Evolutionary conservation across 1,139 yeast species (phyloP).

Genomic region (Pichia sp.): DNA sequence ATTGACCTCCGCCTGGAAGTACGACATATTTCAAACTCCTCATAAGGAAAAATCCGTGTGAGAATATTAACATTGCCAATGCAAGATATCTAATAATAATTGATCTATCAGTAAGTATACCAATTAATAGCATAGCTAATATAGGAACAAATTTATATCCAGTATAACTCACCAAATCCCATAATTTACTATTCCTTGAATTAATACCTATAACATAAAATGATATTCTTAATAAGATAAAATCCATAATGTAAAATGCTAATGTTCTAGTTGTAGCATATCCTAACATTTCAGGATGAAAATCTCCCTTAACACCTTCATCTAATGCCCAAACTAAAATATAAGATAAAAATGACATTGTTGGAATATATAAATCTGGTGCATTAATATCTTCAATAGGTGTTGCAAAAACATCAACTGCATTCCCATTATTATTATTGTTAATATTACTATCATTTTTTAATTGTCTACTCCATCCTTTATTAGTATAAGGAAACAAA

Average conservation of each 20-base stretch:
- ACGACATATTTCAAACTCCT: conserved; percentile 78
- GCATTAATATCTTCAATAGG: conserved; percentile 86
- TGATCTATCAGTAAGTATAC: conserved; percentile 34
- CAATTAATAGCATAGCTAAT: conserved; percentile 47
- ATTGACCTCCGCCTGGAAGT: conserved; percentile 51
- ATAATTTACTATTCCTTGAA: conserved; percentile 41
- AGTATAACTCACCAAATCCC: conserved; percentile 84
- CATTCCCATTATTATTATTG: conserved; percentile 22
- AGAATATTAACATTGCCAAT: conserved; percentile 40
- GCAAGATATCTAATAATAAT: conserved; percentile 35
- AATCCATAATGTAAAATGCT: conserved; percentile 75
- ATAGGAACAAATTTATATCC: conserved; percentile 93
- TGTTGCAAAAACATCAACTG: conserved; percentile 51
- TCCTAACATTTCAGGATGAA: conserved; percentile 91
- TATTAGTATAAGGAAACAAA: conserved; percentile 80
- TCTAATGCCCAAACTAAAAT: conserved; percentile 77
- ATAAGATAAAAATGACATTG: conserved; percentile 89
- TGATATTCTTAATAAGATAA: conserved; percentile 53
- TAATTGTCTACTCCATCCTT: conserved; percentile 64
- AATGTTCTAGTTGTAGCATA: conserved; percentile 85
- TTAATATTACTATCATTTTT: conserved; percentile 16
- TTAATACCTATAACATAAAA: conserved; percentile 54
- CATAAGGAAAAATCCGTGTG: conserved; percentile 68
- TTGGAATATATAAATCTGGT: conserved; percentile 93
- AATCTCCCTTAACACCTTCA: conserved; percentile 83